Conservation (phyloP, 768 basidiomycete genomes). For the Amanita pallidorosea region DNA sequence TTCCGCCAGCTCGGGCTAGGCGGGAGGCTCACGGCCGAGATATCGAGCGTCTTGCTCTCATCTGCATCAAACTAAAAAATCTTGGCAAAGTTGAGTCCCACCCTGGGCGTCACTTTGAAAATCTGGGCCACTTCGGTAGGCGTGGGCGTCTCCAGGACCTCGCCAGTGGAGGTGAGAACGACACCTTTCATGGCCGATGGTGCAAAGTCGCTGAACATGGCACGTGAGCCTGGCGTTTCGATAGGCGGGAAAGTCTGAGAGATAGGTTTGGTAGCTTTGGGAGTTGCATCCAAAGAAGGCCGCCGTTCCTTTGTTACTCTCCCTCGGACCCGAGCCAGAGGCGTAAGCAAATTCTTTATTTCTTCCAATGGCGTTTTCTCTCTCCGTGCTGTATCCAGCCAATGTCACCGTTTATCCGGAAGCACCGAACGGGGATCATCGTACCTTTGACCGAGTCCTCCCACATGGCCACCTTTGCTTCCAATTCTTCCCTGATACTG, state of each 20-base stretch:
- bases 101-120: constrained; percentile 58
- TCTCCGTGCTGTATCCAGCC: constrained; percentile 24
- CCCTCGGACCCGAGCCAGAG: constrained; percentile 24
- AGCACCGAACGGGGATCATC: neutral
- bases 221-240: constrained; percentile 43
- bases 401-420: constrained; percentile 7
- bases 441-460: constrained; percentile 17
- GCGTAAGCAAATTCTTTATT: constrained; percentile 58
- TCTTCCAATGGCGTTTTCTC: constrained; percentile 62
- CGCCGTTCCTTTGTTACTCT: constrained; percentile 11
- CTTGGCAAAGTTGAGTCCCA: constrained; percentile 65
- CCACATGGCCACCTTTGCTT: constrained; percentile 35
- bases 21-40: constrained; percentile 25
- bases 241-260: constrained; percentile 19
- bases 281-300: constrained; percentile 9
- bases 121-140: constrained; percentile 56
- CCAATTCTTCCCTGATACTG: constrained; percentile 35
- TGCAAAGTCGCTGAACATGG: constrained; percentile 20
- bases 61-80: constrained; percentile 57
- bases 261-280: constrained; percentile 10
- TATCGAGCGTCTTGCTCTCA: neutral
- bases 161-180: constrained; percentile 69
- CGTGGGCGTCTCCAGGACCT: constrained; percentile 60
- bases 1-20: constrained; percentile 37
- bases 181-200: constrained; percentile 69